Evolutionary conservation across 345 rosid species (phyloP), one percentile per base, ranked within the genome.

Genomic region (Brassica incana): DNA sequence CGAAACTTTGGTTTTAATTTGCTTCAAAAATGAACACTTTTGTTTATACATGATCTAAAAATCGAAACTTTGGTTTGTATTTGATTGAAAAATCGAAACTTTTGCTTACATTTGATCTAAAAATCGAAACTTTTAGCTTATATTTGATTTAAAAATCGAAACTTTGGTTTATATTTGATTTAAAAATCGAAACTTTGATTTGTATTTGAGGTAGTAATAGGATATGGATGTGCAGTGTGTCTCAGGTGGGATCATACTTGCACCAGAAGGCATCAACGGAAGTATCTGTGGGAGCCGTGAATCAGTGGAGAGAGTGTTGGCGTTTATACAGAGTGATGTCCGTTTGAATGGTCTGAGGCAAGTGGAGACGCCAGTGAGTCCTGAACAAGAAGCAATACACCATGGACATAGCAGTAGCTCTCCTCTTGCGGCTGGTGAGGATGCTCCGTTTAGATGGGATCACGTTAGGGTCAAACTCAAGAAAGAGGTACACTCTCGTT

Each of bases 401-500:
- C 94, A 91, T 76, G 99, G 96, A 27, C 97, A 95, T 78, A 79
- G 89, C 20, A 84, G 82, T 67, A 77, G 84, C 82, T 95, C 99
- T 86, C 98, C 99, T 67, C 94, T 95, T 78, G 88, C 97, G 36
- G 99, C 97, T 5, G 97, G 95, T 54, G 95, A 95, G 79, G 98
- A 95, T 80, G 91, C 90, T 29, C 99, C 99, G 8, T 95, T 95
- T 77, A 92, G 98, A 38, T 95, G 99, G 99, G 97, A 95, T 74
- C 99, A 95, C 30, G 98, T 95, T 33, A 85, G 98, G 73, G 96
- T 95, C 73, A 95, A 93, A 88, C 82, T 95, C 83, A 95, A 95
- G 91, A 93, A 89, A 87, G 99, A 95, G 98, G 96, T 91, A 16
- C 63, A n/a, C 2, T 35, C 12, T 67, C 36, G 67, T 79, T 67